Evolutionary conservation across 192 early-diverging fungal genomes (phyloP).

Genomic region (Globomyces pollinis-pini): DNA sequence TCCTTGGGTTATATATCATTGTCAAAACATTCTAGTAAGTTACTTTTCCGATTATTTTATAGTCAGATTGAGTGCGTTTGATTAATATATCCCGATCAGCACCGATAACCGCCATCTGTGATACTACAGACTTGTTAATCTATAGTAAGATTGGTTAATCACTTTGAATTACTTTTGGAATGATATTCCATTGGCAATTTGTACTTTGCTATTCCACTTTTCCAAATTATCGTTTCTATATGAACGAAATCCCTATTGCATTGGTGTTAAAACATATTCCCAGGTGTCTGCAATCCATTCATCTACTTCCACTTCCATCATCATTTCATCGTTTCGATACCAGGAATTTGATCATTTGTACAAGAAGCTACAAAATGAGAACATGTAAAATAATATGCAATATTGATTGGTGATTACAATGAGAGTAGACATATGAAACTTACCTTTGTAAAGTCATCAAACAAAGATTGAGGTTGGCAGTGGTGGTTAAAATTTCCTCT

Average conservation of each 20-base stretch:
- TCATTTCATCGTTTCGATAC: too few species aligned
- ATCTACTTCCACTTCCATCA: conserved; percentile 1
- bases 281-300: conserved; percentile 16
- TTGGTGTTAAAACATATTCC: conserved; percentile 20
- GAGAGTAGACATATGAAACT: too few species aligned
- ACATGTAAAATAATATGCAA: too few species aligned
- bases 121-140: too few species aligned
- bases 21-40: neutral
- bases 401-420: too few species aligned
- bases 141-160: conserved; percentile 74
- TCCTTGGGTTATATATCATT: neutral
- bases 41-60: conserved; percentile 22
- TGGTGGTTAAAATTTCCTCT: too few species aligned
- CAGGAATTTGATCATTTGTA: too few species aligned
- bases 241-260: conserved; percentile 59
- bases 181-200: conserved; percentile 54
- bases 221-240: conserved; percentile 84
- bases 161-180: conserved; percentile 91
- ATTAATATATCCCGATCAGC: conserved; percentile 65
- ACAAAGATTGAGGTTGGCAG: too few species aligned
- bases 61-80: conserved; percentile 80
- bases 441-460: too few species aligned
- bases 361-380: too few species aligned
- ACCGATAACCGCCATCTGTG: conserved; percentile 69
- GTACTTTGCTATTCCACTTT: conserved; percentile 87